phyloP scores from a whole-genome alignment of 148 eudicot species.

The Rhododendron mucronatum region DNA sequence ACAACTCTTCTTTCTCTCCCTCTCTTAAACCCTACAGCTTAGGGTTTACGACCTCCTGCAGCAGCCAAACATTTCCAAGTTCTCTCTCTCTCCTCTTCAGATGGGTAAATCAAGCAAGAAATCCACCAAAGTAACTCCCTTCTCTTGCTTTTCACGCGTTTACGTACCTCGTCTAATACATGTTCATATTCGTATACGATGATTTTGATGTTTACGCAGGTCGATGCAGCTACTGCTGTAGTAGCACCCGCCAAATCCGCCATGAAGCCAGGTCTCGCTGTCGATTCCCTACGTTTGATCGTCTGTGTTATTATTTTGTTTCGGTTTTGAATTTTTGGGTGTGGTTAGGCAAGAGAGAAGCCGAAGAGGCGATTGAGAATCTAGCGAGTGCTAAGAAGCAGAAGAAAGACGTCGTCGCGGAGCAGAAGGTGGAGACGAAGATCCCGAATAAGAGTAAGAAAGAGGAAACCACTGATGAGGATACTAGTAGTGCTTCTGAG shows the following conservation, averaged over 20 bases:
- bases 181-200: neutral
- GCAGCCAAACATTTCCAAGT: neutral
- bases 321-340: neutral
- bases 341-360: slow-evolving; percentile 60
- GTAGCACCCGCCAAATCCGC: slow-evolving; percentile 34
- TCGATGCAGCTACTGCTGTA: slow-evolving; percentile 39
- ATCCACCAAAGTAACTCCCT: slow-evolving; percentile 29
- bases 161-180: neutral
- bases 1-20: neutral
- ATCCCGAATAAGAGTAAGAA: slow-evolving; percentile 41
- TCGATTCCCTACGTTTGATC: neutral
- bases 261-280: slow-evolving; percentile 55
- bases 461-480: slow-evolving; percentile 36
- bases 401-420: slow-evolving; percentile 35
- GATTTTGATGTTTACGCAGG: slow-evolving; percentile 26
- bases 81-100: neutral
- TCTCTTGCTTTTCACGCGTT: neutral
- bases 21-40: slow-evolving; percentile 14
- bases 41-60: slow-evolving; percentile 4
- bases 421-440: slow-evolving; percentile 35
- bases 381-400: slow-evolving; percentile 39
- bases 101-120: slow-evolving; percentile 55
- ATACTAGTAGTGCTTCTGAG: slow-evolving; percentile 27
- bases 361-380: slow-evolving; percentile 28
- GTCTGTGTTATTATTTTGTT: neutral